Percentiles rank a stretch among this genome's conserved stretches.
Evolutionary conservation across 2,329 filamentous ascomycete genomes (phyloP).

Genomic region (Exophiala phaeomuriformis): DNA sequence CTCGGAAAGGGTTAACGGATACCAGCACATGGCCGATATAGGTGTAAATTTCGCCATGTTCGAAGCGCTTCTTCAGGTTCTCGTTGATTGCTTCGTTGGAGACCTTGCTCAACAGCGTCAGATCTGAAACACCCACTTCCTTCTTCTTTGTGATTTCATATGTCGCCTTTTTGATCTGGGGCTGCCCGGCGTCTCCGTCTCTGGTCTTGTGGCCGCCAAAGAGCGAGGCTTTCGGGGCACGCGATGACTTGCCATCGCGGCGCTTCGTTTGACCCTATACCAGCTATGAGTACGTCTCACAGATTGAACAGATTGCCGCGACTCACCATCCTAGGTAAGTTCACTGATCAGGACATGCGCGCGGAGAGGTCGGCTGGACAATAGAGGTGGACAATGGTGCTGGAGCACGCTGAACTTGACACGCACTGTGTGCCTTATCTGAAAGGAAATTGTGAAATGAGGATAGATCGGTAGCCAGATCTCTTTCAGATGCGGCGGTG

Average conservation of each 20-base stretch:
- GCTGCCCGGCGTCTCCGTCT: conserved; percentile 40
- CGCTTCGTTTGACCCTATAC: conserved; percentile 29
- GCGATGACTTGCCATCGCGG: conserved; percentile 28
- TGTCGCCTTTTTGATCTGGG: conserved; percentile 86
- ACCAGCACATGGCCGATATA: conserved; percentile 99
- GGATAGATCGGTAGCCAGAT: conserved; percentile 6
- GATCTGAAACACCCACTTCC: conserved; percentile 95
- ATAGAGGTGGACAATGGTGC: neutral
- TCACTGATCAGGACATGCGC: conserved; percentile 19
- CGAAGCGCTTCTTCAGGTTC: conserved; percentile 95
- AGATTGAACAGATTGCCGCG: neutral
- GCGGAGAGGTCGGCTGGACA: neutral
- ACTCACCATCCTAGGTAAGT: conserved; percentile 15
- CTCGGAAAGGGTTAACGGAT: conserved; percentile 95
- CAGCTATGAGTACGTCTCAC: conserved; percentile 10
- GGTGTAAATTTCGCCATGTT: conserved; percentile 96
- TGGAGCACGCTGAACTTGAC: neutral
- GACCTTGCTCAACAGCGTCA: conserved; percentile 96
- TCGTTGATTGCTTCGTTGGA: conserved; percentile 99
- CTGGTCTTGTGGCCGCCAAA: conserved; percentile 25
- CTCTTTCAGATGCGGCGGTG: conserved; percentile 5
- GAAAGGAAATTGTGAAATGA: conserved; percentile 1
- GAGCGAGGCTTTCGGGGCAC: conserved; percentile 25
- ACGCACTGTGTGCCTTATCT: neutral
- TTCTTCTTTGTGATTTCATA: conserved; percentile 98